Conservation (phyloP, 495 filamentous ascomycete species). For the Mycothermus thermophilus region DNA sequence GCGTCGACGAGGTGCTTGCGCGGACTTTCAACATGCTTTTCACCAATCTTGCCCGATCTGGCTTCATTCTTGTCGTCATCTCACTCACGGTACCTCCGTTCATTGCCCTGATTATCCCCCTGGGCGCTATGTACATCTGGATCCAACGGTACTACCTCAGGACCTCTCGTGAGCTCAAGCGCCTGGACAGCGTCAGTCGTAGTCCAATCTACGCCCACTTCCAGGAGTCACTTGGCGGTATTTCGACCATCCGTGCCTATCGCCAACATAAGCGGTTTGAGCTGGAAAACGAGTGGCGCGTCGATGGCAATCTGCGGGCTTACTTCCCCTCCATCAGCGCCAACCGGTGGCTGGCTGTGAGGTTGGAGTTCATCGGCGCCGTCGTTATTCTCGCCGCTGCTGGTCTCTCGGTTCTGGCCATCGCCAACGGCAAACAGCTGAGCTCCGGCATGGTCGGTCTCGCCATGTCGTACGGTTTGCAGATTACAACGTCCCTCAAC, state of each 20-base stretch:
- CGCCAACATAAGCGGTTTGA: conserved; percentile 76
- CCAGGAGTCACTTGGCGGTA: conserved; percentile 89
- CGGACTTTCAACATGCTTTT: conserved; percentile 91
- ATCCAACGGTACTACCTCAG: conserved; percentile 96
- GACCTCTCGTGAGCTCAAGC: conserved; percentile 90
- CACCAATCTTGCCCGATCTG: conserved; percentile 68
- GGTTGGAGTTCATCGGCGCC: conserved; percentile 92
- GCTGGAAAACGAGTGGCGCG: conserved; percentile 92
- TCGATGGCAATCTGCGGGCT: conserved; percentile 88
- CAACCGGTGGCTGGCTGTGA: conserved; percentile 90
- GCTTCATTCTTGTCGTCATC: conserved; percentile 81
- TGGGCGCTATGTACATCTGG: conserved; percentile 71
- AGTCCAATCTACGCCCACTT: conserved; percentile 98
- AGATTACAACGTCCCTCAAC: conserved; percentile 96
- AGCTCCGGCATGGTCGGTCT: conserved; percentile 77
- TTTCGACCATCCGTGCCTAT: conserved; percentile 96
- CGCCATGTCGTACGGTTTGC: conserved; percentile 90
- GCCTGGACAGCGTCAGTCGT: conserved; percentile 85
- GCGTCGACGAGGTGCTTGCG: conserved; percentile 88
- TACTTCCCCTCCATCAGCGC: conserved; percentile 95
- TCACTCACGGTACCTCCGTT: conserved; percentile 69
- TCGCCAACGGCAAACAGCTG: conserved; percentile 52
- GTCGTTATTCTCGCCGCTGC: conserved; percentile 84
- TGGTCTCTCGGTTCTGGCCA: conserved; percentile 66
- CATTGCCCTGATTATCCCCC: conserved; percentile 62